Conservation (phyloP, 2,329 filamentous ascomycete genomes). For the Ophiosphaerella narmari region DNA sequence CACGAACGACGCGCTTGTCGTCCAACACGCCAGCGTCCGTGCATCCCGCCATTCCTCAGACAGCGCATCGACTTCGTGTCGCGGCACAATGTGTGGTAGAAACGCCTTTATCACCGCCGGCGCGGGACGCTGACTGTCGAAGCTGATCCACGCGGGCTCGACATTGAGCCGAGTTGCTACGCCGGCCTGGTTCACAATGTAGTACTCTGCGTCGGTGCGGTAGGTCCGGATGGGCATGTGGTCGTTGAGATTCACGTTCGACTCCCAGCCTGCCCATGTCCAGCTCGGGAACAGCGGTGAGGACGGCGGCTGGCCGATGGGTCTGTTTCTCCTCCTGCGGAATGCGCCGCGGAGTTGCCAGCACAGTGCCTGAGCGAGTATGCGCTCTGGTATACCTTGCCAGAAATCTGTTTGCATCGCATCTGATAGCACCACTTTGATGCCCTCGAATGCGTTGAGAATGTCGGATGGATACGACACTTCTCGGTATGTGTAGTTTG, state of each 20-base stretch:
- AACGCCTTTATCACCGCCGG: neutral
- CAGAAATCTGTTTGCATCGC: conserved; percentile 7
- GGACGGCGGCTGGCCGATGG: neutral
- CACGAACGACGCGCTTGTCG: neutral
- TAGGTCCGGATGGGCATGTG: neutral
- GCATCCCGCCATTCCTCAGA: conserved; percentile 2
- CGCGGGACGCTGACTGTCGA: neutral
- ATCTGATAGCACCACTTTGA: conserved; percentile 2
- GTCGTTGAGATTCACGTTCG: neutral
- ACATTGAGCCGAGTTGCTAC: conserved; percentile 1
- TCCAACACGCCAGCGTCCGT: neutral
- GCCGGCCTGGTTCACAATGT: conserved; percentile 1
- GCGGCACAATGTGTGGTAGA: neutral
- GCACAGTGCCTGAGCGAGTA: conserved; percentile 6
- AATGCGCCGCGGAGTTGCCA: conserved; percentile 1
- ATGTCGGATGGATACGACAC: conserved; percentile 4
- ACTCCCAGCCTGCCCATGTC: conserved; percentile 8
- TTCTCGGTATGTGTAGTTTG: conserved; percentile 6
- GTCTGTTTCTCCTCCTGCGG: neutral
- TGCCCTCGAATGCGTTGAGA: conserved; percentile 8
- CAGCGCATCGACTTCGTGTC: neutral
- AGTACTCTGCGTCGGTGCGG: conserved; percentile 5
- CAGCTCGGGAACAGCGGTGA: conserved; percentile 9
- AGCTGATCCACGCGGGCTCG: neutral
- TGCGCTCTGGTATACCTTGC: conserved; percentile 8